A percentile compares a stretch with the other conserved stretches of the same genome.
phyloP scores from a whole-genome alignment of 495 filamentous ascomycete genomes.

The Neurospora sp. region DNA sequence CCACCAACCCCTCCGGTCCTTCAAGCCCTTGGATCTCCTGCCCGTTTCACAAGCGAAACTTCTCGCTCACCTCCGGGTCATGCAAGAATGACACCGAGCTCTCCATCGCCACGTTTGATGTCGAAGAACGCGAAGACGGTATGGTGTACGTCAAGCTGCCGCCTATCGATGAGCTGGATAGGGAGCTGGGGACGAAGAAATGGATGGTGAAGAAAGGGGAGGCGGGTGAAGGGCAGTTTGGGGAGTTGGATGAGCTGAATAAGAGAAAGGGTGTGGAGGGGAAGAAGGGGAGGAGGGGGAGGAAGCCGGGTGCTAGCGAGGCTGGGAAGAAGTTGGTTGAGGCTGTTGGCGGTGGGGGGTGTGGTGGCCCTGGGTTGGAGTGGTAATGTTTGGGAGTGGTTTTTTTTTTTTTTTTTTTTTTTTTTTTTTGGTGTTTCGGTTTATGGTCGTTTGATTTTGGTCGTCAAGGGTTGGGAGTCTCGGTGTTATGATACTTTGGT shows the following conservation, averaged over 20 bases:
- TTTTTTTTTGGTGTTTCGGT: background rate
- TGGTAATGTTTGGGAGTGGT: background rate
- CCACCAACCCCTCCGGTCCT: constrained; percentile 19
- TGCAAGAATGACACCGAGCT: constrained; percentile 70
- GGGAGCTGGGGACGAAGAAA: constrained; percentile 65
- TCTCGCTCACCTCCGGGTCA: constrained; percentile 60
- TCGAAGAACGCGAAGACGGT: constrained; percentile 69
- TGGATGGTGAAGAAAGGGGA: constrained; percentile 79
- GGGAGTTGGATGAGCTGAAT: constrained; percentile 58
- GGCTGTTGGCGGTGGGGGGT: constrained; percentile 29
- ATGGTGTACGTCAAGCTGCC: constrained; percentile 83
- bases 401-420: background rate
- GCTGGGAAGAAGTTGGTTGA: constrained; percentile 31
- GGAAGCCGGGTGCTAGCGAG: constrained; percentile 31
- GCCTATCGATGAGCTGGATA: constrained; percentile 76
- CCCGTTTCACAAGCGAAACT: constrained; percentile 91
- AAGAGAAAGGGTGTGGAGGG: background rate
- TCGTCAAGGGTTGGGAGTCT: background rate
- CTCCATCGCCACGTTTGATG: constrained; percentile 79
- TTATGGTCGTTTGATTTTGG: background rate
- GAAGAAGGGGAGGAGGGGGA: constrained; percentile 29
- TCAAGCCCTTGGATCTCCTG: constrained; percentile 76
- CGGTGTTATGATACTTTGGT: background rate
- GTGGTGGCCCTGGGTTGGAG: constrained; percentile 55
- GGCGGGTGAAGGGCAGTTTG: constrained; percentile 48